Evolutionary conservation across 2,329 filamentous ascomycete species (phyloP), one percentile per base, ranked within the genome.

Genomic region (Aspergillus candidus): DNA sequence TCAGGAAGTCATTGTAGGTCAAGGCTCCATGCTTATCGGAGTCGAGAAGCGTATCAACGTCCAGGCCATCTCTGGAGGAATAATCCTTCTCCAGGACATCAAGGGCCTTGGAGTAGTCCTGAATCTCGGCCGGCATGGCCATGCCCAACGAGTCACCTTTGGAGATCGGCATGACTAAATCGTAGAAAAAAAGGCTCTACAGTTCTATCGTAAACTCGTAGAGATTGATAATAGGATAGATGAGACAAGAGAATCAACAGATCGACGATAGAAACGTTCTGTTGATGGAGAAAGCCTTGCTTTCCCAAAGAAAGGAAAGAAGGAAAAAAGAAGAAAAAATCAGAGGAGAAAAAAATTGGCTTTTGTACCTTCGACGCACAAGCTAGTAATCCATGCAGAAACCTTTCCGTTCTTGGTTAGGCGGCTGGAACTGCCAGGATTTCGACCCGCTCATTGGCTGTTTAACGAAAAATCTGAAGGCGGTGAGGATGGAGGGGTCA

Each of bases 1-100:
- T 74, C 52, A 98, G 82, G 76, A 98, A 98, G 72, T 98, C 93
- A 72, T 98, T 98, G 79, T 96, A 98, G 47, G 91, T 97, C 63
- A 98, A 78, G 61, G 93, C 93, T 51, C 93, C 93, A 63, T 90
- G 87, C 71, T 84, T 85, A 74, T 86, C 85, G 55, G 91, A 90
- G 74, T 98, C 86, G 68, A 97, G 82, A 59, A 98, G 78, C 53
- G 88, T 83, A 63, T 88, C 76, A 61, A 94, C 81, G 66, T 88
- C 82, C 59, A 98, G 84, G 48, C 93, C 93, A 80, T 98, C 93
- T 58, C 74, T 77, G 66, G 78, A 77, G 55, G 83, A 67, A 70
- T 95, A 96, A 63, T 91, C 81, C 48, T 70, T 71, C 68, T 86
- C 79, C 67, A 97, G 79, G 55, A 90, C 72, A 63, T 94, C 84